phyloP scores from a whole-genome alignment of 768 basidiomycete species.

The Lyophyllum semitale region DNA sequence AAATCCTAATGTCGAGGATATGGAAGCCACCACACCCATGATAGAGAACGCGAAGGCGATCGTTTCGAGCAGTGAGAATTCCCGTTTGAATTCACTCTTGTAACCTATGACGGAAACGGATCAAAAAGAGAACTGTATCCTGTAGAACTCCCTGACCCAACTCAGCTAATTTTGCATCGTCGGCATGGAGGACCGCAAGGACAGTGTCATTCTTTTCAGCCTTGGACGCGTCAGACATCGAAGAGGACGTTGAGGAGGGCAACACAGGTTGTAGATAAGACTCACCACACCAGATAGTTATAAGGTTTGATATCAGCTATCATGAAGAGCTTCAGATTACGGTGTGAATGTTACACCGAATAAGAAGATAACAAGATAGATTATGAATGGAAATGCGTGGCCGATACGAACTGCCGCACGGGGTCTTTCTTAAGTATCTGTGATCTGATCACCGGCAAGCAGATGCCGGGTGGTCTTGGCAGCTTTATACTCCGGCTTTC shows the following conservation, averaged over 20 bases:
- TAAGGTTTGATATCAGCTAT: no score
- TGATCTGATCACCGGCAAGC: no score
- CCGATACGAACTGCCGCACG: no score
- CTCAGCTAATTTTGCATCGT: conserved; percentile 59
- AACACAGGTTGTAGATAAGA: background rate
- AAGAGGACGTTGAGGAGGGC: background rate
- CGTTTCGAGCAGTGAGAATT: conserved; percentile 71
- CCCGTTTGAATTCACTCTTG: conserved; percentile 71
- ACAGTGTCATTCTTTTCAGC: no score
- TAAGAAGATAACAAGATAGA: no score
- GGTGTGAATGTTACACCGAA: no score
- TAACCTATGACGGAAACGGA: conserved; percentile 31
- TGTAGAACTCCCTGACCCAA: conserved; percentile 39
- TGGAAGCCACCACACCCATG: conserved; percentile 73
- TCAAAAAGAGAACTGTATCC: background rate
- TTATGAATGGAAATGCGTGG: no score
- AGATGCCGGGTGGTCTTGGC: no score
- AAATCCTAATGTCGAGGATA: conserved; percentile 68
- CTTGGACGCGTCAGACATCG: conserved; percentile 41
- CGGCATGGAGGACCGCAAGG: no score
- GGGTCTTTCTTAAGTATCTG: no score
- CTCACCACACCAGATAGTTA: background rate
- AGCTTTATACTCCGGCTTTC: no score
- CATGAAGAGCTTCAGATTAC: no score
- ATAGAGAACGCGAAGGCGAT: conserved; percentile 69